A percentile compares a stretch with the other conserved stretches of the same genome.
These are phyloP conservation scores for Beauveria rudraprayagi DNA, from an alignment of 2,329 filamentous ascomycete genomes.

Conservation along the genomic window DNA sequence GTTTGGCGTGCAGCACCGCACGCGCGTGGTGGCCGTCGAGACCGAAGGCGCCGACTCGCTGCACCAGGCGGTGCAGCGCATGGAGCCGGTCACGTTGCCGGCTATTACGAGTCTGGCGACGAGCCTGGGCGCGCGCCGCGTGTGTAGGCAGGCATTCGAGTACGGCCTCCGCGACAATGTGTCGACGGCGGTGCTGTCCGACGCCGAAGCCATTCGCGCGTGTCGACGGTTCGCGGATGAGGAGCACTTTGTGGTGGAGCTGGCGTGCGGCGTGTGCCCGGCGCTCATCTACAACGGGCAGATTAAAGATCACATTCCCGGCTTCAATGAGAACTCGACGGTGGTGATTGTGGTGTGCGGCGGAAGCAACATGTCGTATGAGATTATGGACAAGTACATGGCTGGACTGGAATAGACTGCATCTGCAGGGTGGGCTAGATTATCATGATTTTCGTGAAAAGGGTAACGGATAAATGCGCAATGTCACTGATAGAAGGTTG, in stretches of 20 bases:
- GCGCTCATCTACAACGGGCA: conserved; percentile 21
- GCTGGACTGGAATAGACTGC: neutral
- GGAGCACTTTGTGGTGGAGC: conserved; percentile 23
- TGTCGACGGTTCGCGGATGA: conserved; percentile 22
- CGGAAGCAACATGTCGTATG: conserved; percentile 25
- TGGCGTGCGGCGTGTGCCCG: conserved; percentile 22
- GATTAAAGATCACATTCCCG: conserved; percentile 17
- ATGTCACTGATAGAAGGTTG: too few species aligned
- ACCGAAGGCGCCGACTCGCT: conserved; percentile 64
- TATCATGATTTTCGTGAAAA: neutral
- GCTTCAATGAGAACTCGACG: conserved; percentile 17
- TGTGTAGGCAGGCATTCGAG: conserved; percentile 42
- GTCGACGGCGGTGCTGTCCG: conserved; percentile 20
- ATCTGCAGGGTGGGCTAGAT: neutral
- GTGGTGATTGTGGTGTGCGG: conserved; percentile 26
- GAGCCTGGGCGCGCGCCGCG: conserved; percentile 59
- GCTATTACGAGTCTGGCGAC: conserved; percentile 66
- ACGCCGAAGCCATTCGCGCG: conserved; percentile 20
- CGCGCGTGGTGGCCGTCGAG: conserved; percentile 60
- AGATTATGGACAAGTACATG: conserved; percentile 20
- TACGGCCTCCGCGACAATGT: conserved; percentile 21
- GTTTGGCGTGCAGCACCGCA: conserved; percentile 16
- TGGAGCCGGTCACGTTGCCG: conserved; percentile 51
- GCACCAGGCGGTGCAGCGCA: conserved; percentile 43
- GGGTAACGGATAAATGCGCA: too few species aligned